phyloP scores from a whole-genome alignment of 148 eudicot species.

The Rhododendron henanense region DNA sequence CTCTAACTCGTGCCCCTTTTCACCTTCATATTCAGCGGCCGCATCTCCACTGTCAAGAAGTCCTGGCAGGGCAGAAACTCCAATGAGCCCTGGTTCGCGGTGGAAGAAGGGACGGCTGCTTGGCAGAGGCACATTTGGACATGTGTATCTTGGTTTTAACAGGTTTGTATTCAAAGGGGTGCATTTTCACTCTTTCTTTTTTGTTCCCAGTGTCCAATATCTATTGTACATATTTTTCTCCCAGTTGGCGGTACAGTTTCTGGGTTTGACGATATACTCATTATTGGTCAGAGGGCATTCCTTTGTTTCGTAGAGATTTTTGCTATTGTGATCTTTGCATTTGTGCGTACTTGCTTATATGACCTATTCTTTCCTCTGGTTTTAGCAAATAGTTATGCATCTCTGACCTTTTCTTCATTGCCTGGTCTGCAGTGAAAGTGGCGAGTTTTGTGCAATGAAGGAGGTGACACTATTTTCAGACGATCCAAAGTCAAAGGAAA shows the following conservation, averaged over 20 bases:
- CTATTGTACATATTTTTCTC: not conserved
- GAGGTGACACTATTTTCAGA: constrained; percentile 56
- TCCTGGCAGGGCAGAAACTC: constrained; percentile 21
- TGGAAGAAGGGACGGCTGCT: constrained; percentile 59
- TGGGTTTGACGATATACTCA: not conserved
- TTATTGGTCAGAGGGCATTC: not conserved
- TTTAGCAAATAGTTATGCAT: not conserved
- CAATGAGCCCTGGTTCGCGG: constrained; percentile 30
- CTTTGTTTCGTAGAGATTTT: not conserved
- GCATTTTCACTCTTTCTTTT: constrained; percentile 2
- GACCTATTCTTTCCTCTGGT: not conserved
- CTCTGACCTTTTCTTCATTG: not conserved
- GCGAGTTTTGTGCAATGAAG: constrained; percentile 72
- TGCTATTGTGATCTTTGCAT: not conserved
- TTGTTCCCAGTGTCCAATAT: not conserved
- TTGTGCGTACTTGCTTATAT: not conserved
- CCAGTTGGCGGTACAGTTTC: not conserved
- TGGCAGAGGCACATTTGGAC: constrained; percentile 60
- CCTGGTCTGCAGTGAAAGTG: constrained; percentile 41
- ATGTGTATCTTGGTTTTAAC: constrained; percentile 53
- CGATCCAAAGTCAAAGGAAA: constrained; percentile 54
- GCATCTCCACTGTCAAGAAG: constrained; percentile 20
- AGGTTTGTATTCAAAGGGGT: constrained; percentile 29
- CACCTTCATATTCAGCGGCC: constrained; percentile 21
- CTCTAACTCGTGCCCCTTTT: constrained; percentile 17